Percentiles rank a stretch among this genome's conserved stretches.
Conservation (phyloP, 2,329 filamentous ascomycete genomes). For the Clonostachys byssicola region DNA sequence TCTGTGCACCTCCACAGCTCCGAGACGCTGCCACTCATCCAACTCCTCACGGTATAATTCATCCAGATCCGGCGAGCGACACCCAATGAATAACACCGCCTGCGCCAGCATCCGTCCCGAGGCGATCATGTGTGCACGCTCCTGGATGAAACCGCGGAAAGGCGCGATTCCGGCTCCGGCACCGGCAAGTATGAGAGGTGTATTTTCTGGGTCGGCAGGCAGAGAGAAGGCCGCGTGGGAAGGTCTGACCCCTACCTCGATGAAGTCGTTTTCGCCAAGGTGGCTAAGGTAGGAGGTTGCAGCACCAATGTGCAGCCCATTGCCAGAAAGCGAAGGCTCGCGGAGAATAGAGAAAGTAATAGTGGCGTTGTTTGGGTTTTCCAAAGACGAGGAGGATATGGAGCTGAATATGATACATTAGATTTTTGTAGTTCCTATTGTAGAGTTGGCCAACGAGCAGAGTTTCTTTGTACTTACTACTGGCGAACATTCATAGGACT, state of each 20-base stretch:
- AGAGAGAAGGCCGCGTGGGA: constrained; percentile 35
- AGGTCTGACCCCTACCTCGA: constrained; percentile 39
- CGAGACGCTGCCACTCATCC: constrained; percentile 39
- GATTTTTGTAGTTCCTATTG: background rate
- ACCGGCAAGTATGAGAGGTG: constrained; percentile 40
- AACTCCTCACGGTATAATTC: constrained; percentile 38
- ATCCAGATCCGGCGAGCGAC: constrained; percentile 35
- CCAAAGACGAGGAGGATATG: constrained; percentile 66
- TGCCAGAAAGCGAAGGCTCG: constrained; percentile 38
- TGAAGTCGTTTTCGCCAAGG: constrained; percentile 28
- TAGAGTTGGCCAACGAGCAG: too few species aligned
- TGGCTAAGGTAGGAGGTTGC: constrained; percentile 53
- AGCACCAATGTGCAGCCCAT: constrained; percentile 47
- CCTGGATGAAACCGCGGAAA: constrained; percentile 55
- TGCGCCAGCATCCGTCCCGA: constrained; percentile 47
- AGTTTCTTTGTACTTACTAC: constrained; percentile 12
- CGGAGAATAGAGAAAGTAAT: constrained; percentile 63
- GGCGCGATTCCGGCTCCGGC: constrained; percentile 51
- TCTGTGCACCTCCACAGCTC: constrained; percentile 47
- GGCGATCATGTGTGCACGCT: constrained; percentile 39
- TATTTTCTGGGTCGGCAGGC: constrained; percentile 29
- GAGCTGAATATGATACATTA: constrained; percentile 29
- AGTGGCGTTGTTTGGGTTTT: constrained; percentile 46
- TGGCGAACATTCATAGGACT: constrained; percentile 50
- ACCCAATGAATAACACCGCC: constrained; percentile 46